Conservation (phyloP, 768 basidiomycete genomes). For the Exidia glandulosa region DNA sequence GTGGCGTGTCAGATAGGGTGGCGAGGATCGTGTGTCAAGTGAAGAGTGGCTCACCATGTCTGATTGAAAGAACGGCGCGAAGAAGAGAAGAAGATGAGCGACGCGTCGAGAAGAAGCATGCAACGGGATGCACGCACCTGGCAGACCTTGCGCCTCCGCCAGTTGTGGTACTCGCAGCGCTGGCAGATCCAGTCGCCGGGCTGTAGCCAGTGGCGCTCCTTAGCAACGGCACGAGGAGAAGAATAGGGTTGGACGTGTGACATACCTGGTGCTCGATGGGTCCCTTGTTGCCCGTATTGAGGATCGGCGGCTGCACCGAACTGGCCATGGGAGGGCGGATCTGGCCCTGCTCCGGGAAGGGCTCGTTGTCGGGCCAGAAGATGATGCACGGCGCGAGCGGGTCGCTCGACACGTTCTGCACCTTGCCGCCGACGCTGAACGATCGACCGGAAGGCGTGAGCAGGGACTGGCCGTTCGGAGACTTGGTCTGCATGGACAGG, state of each 20-base stretch:
- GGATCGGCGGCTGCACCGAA: slow-evolving; percentile 56
- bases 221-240: background rate
- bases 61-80: background rate
- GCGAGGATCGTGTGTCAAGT: slow-evolving; percentile 22
- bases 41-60: background rate
- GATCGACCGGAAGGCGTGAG: slow-evolving; percentile 77
- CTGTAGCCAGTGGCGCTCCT: background rate
- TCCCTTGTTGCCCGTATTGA: slow-evolving; percentile 82
- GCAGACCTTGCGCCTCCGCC: slow-evolving; percentile 80
- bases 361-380: slow-evolving; percentile 88
- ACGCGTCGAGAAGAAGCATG: slow-evolving; percentile 18
- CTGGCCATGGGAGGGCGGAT: slow-evolving; percentile 25
- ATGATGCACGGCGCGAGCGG: slow-evolving; percentile 66
- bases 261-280: slow-evolving; percentile 62
- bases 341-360: slow-evolving; percentile 70
- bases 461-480: slow-evolving; percentile 26
- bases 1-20: background rate
- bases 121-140: slow-evolving; percentile 79
- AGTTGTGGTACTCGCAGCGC: slow-evolving; percentile 76
- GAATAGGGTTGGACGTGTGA: background rate
- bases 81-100: background rate
- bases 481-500: slow-evolving; percentile 11
- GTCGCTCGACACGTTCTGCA: slow-evolving; percentile 68
- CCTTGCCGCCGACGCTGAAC: slow-evolving; percentile 64
- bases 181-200: slow-evolving; percentile 60